Evolutionary conservation across 306 rosid species (phyloP).

Genomic region (Cicer cuneatum): DNA sequence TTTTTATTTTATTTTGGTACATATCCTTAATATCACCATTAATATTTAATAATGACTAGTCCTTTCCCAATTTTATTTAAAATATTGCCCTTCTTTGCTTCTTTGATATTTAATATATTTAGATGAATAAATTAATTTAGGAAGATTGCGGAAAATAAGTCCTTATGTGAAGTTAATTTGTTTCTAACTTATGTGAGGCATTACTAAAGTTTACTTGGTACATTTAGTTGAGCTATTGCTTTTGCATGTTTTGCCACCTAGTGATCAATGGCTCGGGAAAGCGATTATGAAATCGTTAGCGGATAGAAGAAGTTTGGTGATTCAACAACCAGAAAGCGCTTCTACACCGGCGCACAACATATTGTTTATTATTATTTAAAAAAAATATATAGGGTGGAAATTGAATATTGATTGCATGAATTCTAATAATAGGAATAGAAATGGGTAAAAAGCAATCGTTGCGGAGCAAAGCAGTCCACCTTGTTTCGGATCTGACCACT

Average conservation of each 20-base stretch:
- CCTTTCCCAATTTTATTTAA: too few relatives aligned
- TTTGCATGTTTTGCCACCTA: neutral
- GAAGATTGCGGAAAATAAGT: too few relatives aligned
- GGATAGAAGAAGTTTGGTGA: slow-evolving; percentile 10
- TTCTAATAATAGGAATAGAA: slow-evolving; percentile 20
- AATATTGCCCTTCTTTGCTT: too few relatives aligned
- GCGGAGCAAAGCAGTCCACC: slow-evolving; percentile 77
- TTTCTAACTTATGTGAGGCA: too few relatives aligned
- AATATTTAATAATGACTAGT: too few relatives aligned
- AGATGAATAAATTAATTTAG: too few relatives aligned
- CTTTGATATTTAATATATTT: too few relatives aligned
- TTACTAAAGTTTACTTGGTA: too few relatives aligned
- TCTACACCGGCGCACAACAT: slow-evolving; percentile 14
- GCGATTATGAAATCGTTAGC: neutral
- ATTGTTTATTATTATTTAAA: neutral
- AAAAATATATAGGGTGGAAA: slow-evolving; percentile 37
- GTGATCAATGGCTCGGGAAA: neutral
- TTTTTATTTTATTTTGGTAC: too few relatives aligned
- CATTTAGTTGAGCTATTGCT: neutral
- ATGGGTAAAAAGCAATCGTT: slow-evolving; percentile 81
- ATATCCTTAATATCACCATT: too few relatives aligned
- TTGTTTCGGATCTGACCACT: slow-evolving; percentile 91
- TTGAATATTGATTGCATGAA: slow-evolving; percentile 7
- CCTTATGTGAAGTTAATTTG: too few relatives aligned
- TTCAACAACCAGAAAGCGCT: slow-evolving; percentile 45